A percentile compares a stretch with the other conserved stretches of the same genome.
These are phyloP conservation scores for Linum tenue DNA, from an alignment of 345 rosid genomes.

Conservation along the genomic window DNA sequence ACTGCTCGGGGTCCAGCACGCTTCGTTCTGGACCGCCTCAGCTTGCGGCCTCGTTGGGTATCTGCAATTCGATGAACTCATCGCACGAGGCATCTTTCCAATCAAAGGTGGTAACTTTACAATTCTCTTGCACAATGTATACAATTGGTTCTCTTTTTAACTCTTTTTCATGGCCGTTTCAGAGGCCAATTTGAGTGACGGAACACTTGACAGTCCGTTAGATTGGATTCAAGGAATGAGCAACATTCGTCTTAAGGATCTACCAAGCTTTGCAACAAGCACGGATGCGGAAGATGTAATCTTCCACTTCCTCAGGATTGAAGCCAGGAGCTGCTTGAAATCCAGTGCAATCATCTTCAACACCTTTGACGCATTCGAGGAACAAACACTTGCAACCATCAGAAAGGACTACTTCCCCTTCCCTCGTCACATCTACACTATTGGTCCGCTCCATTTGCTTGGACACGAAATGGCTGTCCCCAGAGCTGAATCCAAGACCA, in stretches of 20 bases:
- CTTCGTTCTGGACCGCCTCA: conserved; percentile 25
- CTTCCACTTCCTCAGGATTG: conserved; percentile 13
- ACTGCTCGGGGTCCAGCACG: conserved; percentile 21
- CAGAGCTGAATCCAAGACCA: conserved; percentile 10
- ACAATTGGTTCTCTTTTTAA: no score
- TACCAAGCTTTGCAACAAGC: conserved; percentile 5
- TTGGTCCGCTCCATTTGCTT: conserved; percentile 34
- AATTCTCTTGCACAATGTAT: neutral
- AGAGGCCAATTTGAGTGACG: conserved; percentile 24
- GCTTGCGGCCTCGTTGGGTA: conserved; percentile 28
- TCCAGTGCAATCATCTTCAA: conserved; percentile 29
- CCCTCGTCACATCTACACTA: conserved; percentile 18
- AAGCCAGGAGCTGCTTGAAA: conserved; percentile 19
- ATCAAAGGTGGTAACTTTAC: conserved; percentile 19
- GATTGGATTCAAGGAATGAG: conserved; percentile 38
- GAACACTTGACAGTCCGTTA: conserved; percentile 19
- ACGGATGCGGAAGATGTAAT: conserved; percentile 23
- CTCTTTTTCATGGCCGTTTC: conserved; percentile 1
- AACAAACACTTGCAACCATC: conserved; percentile 21
- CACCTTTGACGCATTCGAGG: conserved; percentile 34
- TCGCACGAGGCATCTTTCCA: conserved; percentile 25
- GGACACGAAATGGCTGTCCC: conserved; percentile 1
- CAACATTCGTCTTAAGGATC: conserved; percentile 8
- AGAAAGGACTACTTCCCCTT: conserved; percentile 13
- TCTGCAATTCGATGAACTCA: conserved; percentile 24